Evolutionary conservation across 345 rosid species (phyloP).

Genomic region (Brassica cretica): DNA sequence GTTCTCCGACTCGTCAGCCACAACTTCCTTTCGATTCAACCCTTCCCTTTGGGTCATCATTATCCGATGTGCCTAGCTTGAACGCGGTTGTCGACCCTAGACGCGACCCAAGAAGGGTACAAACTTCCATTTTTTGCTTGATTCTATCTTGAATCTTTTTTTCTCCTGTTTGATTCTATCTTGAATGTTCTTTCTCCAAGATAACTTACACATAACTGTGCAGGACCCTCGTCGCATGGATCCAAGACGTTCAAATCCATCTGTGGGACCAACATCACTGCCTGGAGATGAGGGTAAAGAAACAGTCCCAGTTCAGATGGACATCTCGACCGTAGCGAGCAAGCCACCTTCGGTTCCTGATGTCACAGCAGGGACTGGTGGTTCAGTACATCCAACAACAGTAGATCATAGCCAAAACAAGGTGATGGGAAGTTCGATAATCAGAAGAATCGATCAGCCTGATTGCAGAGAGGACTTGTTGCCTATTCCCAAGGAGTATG

Average conservation of each 20-base stretch:
- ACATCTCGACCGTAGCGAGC: slow-evolving; percentile 47
- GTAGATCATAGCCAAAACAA: slow-evolving; percentile 48
- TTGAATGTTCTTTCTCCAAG: slow-evolving; percentile 18
- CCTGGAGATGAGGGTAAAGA: slow-evolving; percentile 52
- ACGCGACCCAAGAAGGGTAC: slow-evolving; percentile 97
- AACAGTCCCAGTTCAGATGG: slow-evolving; percentile 48
- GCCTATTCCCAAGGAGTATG: slow-evolving; percentile 47
- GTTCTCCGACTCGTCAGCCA: slow-evolving; percentile 46
- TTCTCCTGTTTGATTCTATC: slow-evolving; percentile 18
- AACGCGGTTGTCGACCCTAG: slow-evolving; percentile 60
- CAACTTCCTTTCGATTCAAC: slow-evolving; percentile 47
- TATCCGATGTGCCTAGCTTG: slow-evolving; percentile 50
- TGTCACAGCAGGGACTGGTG: slow-evolving; percentile 44
- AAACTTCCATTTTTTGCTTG: slow-evolving; percentile 20
- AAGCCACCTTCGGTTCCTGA: slow-evolving; percentile 49
- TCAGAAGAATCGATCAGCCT: slow-evolving; percentile 47
- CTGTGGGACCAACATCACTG: slow-evolving; percentile 48
- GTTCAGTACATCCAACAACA: slow-evolving; percentile 39
- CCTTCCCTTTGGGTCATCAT: slow-evolving; percentile 42
- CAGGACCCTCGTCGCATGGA: slow-evolving; percentile 99
- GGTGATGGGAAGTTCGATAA: slow-evolving; percentile 45
- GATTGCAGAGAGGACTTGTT: slow-evolving; percentile 49
- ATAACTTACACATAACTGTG: slow-evolving; percentile 38
- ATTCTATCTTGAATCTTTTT: slow-evolving; percentile 13
- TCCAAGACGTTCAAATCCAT: slow-evolving; percentile 66